Percentiles rank a stretch among this genome's conserved stretches.
These are phyloP conservation scores for Neonothopanus nambi DNA, from an alignment of 1,284 basidiomycete genomes.

Conservation along the genomic window DNA sequence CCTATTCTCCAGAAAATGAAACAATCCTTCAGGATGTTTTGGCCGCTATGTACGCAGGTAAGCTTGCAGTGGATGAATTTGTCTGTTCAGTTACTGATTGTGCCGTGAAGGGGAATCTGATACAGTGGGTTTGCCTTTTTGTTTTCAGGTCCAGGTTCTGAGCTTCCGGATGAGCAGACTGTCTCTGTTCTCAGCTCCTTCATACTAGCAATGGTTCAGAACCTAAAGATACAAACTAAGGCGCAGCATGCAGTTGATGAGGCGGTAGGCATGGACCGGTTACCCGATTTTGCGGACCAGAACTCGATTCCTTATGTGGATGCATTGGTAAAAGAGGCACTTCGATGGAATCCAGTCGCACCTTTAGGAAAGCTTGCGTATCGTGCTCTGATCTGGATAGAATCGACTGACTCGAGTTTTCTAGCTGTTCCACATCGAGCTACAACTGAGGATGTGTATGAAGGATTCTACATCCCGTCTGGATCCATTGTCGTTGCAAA, in stretches of 20 bases:
- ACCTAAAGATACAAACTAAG: slow-evolving; percentile 20
- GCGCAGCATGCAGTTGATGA: slow-evolving; percentile 20
- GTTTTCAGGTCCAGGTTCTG: background rate
- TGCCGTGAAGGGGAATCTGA: slow-evolving; percentile 15
- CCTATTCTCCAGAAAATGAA: background rate
- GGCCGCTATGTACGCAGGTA: background rate
- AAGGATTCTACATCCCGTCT: background rate
- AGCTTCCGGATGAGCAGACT: background rate
- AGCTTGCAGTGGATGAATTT: too few relatives aligned
- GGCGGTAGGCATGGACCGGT: slow-evolving; percentile 13
- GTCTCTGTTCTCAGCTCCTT: slow-evolving; percentile 3
- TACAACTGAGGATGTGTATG: slow-evolving; percentile 1
- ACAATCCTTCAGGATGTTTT: background rate
- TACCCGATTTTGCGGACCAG: slow-evolving; percentile 19
- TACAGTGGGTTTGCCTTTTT: slow-evolving; percentile 2
- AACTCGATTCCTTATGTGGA: slow-evolving; percentile 13
- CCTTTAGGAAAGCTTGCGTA: slow-evolving; percentile 2
- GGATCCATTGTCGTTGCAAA: slow-evolving; percentile 8
- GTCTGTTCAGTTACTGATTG: too few relatives aligned
- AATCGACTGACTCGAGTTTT: background rate
- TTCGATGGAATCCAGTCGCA: slow-evolving; percentile 10
- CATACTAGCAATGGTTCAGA: slow-evolving; percentile 10
- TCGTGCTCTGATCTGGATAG: background rate
- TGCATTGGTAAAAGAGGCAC: slow-evolving; percentile 13
- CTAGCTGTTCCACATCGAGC: slow-evolving; percentile 1